phyloP scores from a whole-genome alignment of 768 basidiomycete species.

The Lactarius vividus region DNA sequence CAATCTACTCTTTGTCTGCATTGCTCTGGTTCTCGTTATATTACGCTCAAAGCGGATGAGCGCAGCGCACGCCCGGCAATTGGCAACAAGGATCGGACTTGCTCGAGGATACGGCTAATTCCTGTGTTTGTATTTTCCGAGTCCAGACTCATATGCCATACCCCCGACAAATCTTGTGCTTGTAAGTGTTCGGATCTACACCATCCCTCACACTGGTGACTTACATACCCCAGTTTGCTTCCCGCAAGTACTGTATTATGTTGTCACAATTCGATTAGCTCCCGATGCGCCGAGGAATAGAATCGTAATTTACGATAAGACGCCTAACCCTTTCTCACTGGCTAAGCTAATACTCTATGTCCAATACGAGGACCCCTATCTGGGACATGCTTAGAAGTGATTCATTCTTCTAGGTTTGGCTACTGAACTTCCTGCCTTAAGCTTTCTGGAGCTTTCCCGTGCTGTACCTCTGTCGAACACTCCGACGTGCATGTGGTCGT shows the following conservation, averaged over 20 bases:
- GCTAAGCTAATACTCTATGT: constrained; percentile 2
- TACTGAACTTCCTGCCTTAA: not conserved
- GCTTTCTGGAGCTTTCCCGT: not conserved
- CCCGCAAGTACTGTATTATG: constrained; percentile 20
- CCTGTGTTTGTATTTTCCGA: constrained; percentile 10
- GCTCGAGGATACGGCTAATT: constrained; percentile 27
- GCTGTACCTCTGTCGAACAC: not conserved
- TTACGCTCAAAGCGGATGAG: constrained; percentile 67
- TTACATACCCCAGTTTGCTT: constrained; percentile 1
- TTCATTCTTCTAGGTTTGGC: not conserved
- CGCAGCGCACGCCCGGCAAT: constrained; percentile 70
- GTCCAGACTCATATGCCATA: not conserved
- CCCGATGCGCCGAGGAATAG: constrained; percentile 8
- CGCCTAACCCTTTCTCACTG: not conserved
- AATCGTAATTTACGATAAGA: constrained; percentile 8
- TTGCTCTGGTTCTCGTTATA: constrained; percentile 64
- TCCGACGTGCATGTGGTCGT: not conserved
- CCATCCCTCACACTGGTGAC: not conserved
- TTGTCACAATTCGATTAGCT: constrained; percentile 4
- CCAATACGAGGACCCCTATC: not conserved
- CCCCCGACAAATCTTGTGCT: not conserved
- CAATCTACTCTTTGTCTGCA: constrained; percentile 67
- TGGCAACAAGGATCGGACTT: constrained; percentile 85
- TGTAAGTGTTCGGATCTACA: constrained; percentile 10
- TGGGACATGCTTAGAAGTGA: not conserved